These are phyloP conservation scores for Sanchytrium tribonematis DNA, from an alignment of 371 early-diverging fungal species.

Conservation along the genomic window DNA sequence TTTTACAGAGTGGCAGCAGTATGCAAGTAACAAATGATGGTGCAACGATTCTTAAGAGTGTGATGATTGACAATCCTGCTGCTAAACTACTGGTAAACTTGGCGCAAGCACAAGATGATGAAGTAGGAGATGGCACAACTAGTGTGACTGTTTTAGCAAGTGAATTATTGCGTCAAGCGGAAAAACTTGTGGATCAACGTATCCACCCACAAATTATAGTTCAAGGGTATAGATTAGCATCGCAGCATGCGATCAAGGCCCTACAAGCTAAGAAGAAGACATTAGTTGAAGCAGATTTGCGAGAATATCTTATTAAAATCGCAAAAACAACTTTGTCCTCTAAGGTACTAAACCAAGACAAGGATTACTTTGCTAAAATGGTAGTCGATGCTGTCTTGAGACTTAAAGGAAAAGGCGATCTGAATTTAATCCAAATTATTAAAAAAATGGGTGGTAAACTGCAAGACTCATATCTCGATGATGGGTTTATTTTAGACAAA, in stretches of 20 bases:
- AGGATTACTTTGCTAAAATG: conserved; percentile 82
- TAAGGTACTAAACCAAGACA: conserved; percentile 86
- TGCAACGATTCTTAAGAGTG: conserved; percentile 95
- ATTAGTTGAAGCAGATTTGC: conserved; percentile 30
- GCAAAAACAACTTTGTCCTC: conserved; percentile 93
- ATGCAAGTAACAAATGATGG: conserved; percentile 98
- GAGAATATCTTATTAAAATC: conserved; percentile 73
- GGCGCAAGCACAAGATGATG: conserved; percentile 96
- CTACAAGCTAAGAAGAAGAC: conserved; percentile 31
- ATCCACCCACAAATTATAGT: conserved; percentile 96
- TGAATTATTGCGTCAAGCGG: conserved; percentile 86
- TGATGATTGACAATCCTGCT: conserved; percentile 88
- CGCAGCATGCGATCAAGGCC: conserved; percentile 52
- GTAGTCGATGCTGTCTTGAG: conserved; percentile 91
- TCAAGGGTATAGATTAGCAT: conserved; percentile 82
- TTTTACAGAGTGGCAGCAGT: conserved; percentile 60
- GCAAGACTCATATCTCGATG: conserved; percentile 82
- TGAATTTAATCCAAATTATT: conserved; percentile 96
- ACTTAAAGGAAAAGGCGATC: conserved; percentile 76
- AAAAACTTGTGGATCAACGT: conserved; percentile 63
- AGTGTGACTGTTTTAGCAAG: conserved; percentile 94
- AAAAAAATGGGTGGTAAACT: conserved; percentile 92
- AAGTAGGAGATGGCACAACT: conserved; percentile 99
- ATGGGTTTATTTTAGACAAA: conserved; percentile 95
- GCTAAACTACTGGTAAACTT: conserved; percentile 91